Evolutionary conservation across 371 early-diverging fungal species (phyloP), one percentile per base, ranked within the genome.

Genomic region (Mucor saturninus): DNA sequence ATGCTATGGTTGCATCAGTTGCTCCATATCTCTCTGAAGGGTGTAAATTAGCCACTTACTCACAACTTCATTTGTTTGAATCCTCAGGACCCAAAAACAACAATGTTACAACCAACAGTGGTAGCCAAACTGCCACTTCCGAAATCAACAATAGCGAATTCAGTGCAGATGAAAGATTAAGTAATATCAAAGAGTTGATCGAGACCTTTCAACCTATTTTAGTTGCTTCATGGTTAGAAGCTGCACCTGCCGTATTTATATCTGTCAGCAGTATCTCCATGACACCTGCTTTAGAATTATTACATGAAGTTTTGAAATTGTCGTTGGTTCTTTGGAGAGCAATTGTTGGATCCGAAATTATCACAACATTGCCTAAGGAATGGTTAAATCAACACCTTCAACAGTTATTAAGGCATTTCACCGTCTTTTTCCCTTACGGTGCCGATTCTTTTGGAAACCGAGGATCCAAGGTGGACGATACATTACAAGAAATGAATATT

Each of bases 341-440:
- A 0, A 77, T 81, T 9, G 77, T 86, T 5, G 74, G 72, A 15
- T 66, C 69, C 3, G 69, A 72, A 9, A 65, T 51, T 3, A 60
- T 73, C 2, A 53, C 62, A 6, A 55, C 43, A 1, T 65, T 67
- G 50, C 56, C 68, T 0, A 49, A 61, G 28, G 56, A 55, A 46
- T 85, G 85, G 80, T 46, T 86, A 2, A 79, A 84, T 11, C 59
- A 65, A 14, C 72, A 80, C 32, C 60, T 89, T 39, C 76, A 85
- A 53, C 74, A 78, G 2, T 64, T 92, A 30, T 65, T 91, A 32
- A 85, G 86, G 55, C 89, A 89, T 60, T 82, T 87, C 35, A 71
- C 83, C 53, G 77, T 86, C 7, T 85, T 90, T 62, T 93, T 92
- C 61, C 93, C 93, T 3, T 89, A 88, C 73, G 92, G 91, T 13